Evolutionary conservation across 306 rosid species (phyloP).

Genomic region (Rosa chinensis): DNA sequence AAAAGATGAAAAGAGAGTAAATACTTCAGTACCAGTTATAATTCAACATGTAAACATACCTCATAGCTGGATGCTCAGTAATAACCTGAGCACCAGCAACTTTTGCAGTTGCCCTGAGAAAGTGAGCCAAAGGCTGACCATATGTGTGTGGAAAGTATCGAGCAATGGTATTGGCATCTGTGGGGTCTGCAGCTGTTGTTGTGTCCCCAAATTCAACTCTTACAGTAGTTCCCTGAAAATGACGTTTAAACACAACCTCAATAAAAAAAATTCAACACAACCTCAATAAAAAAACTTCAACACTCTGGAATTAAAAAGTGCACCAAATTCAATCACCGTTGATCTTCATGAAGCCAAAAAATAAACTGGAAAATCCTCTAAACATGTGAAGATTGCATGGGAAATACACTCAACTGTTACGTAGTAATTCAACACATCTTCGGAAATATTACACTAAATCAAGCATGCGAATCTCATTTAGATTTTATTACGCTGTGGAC

Average conservation of each 20-base stretch:
- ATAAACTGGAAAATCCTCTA: not conserved
- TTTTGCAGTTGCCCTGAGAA: conserved; percentile 88
- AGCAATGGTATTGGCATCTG: conserved; percentile 59
- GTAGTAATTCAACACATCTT: not conserved
- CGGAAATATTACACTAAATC: not conserved
- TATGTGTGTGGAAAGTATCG: conserved; percentile 75
- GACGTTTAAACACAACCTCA: not conserved
- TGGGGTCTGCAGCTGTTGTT: conserved; percentile 73
- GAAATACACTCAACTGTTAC: not conserved
- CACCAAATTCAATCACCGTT: not conserved
- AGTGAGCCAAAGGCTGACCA: conserved; percentile 94
- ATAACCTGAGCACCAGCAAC: conserved; percentile 94
- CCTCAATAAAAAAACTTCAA: not conserved
- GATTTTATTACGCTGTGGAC: not conserved
- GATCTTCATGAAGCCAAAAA: not conserved
- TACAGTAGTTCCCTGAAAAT: conserved; percentile 79
- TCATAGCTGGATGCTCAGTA: conserved; percentile 69
- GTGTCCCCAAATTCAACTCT: conserved; percentile 95
- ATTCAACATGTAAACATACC: conserved; percentile 34
- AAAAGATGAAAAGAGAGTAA: not conserved
- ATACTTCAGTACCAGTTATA: not conserved
- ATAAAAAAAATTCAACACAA: not conserved
- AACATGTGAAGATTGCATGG: not conserved
- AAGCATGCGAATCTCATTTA: not conserved
- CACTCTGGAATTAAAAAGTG: not conserved